Base-by-base conservation (phyloP, 495 filamentous ascomycete species). In the Daldinia grandis region DNA sequence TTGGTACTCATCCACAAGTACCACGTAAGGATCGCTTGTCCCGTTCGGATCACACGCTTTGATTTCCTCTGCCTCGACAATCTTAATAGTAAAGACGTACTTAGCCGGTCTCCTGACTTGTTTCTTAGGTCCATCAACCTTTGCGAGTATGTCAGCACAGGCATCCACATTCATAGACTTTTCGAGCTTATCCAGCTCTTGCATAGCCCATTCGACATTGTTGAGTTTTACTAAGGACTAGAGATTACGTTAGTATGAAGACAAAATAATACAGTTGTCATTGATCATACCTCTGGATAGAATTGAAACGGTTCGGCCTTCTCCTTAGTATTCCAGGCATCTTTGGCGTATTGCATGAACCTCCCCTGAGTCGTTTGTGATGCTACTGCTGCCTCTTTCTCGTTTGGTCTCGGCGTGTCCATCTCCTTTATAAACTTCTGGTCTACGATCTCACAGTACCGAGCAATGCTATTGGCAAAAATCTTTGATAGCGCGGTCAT, bases 301-400 rank as follows among this genome's bases (percentile, higher is more conserved):
- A 99, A 99, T 74, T 98, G 95, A 79, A 98, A 99, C 4, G 96
- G 96, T 73, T 99, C 95, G 21, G 97, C 90, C 76, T 93, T 98
- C 62, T 98, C 94, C 76, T 93, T 95, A 64, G 90, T 92, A 58
- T 87, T 91, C 92, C 93, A 97, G n/a, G 93, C 92, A 75, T 97
- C 95, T 78, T 96, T 97, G 1, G 96, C 96, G 69, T 97, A 87
- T 71, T 95, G 89, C 80, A 98, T 87, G 76, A 92, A 92, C 74
- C 91, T 93, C 75, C 98, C 93, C 77, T 97, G 93, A n/a, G 92
- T 86, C 24, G 93, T 92, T 78, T 93, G 92, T 35, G 85, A 83
- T 33, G 88, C 84, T 19, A 88, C 90, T 33, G 90, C 90, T 61
- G 92, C 90, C 82, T 99, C 94, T 74, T 97, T 91, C 21, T 94